Evolutionary conservation across 176 grass and related monocot species (phyloP).

Genomic region (Tillandsia fasciculata): DNA sequence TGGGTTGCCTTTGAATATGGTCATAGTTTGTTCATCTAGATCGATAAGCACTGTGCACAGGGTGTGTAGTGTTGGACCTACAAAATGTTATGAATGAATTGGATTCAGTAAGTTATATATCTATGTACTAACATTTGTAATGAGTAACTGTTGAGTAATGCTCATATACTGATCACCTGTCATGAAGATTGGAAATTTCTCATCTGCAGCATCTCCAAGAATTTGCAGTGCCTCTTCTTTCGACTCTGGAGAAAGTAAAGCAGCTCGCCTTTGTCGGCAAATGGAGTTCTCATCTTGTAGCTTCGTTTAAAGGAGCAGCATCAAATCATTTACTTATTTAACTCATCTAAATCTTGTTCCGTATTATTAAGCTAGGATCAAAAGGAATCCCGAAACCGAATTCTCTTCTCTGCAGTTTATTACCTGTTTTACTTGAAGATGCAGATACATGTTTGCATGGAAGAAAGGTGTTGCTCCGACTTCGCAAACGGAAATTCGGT

Average conservation of each 20-base stretch:
- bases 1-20: constrained; percentile 59
- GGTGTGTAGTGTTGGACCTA: constrained; percentile 67
- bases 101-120: background rate
- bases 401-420: background rate
- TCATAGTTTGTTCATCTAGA: constrained; percentile 46
- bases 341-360: background rate
- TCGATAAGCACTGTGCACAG: constrained; percentile 69
- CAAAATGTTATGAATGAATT: background rate
- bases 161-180: constrained; percentile 28
- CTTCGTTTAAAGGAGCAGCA: constrained; percentile 19
- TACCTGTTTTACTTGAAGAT: constrained; percentile 68
- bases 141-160: background rate
- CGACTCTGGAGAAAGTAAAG: constrained; percentile 32
- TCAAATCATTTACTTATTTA: background rate
- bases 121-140: background rate
- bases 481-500: constrained; percentile 43
- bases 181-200: constrained; percentile 78
- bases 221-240: constrained; percentile 39
- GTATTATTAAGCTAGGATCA: background rate
- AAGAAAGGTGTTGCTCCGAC: constrained; percentile 44
- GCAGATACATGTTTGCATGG: constrained; percentile 81
- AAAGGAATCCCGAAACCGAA: background rate
- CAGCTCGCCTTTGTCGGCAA: constrained; percentile 51
- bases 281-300: constrained; percentile 69
- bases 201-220: constrained; percentile 63